phyloP scores from a whole-genome alignment of 495 filamentous ascomycete species.

The Penicillium riverlandense region DNA sequence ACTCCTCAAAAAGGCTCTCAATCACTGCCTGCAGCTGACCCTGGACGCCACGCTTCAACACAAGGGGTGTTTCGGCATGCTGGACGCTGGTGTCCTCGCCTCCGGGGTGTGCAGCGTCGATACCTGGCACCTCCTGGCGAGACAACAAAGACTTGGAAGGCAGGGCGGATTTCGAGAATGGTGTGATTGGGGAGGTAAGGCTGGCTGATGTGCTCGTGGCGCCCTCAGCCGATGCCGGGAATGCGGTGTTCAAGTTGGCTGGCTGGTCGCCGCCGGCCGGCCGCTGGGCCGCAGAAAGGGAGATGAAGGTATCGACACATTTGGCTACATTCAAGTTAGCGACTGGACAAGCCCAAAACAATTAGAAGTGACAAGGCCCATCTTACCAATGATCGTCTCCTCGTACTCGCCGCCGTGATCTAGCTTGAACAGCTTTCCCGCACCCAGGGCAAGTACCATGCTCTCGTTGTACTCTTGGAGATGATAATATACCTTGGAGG shows the following conservation, averaged over 20 bases:
- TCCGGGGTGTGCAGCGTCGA: conserved; percentile 47
- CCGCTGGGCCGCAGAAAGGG: conserved; percentile 66
- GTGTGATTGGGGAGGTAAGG: conserved; percentile 79
- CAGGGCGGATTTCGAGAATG: conserved; percentile 84
- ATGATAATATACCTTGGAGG: conserved; percentile 97
- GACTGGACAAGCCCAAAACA: neutral
- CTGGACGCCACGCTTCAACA: conserved; percentile 52
- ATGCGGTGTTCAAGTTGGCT: conserved; percentile 67
- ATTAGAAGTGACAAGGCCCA: neutral
- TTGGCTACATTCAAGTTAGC: conserved; percentile 49
- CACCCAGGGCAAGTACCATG: conserved; percentile 95
- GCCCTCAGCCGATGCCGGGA: conserved; percentile 53
- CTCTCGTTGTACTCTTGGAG: conserved; percentile 98
- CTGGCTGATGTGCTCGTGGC: conserved; percentile 59
- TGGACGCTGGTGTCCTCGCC: conserved; percentile 46
- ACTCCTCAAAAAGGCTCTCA: conserved; percentile 83
- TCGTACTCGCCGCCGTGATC: conserved; percentile 92
- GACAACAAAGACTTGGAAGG: conserved; percentile 92
- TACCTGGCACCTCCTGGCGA: conserved; percentile 59
- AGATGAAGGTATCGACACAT: conserved; percentile 97
- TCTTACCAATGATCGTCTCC: conserved; percentile 83
- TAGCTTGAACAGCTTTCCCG: conserved; percentile 90
- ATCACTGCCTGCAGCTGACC: conserved; percentile 73
- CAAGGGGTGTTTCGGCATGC: conserved; percentile 46
- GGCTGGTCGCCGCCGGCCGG: conserved; percentile 48